Percentiles rank a stretch among this genome's conserved stretches.
Conservation (phyloP, 2,329 filamentous ascomycete genomes). For the Rutstroemia sp. region DNA sequence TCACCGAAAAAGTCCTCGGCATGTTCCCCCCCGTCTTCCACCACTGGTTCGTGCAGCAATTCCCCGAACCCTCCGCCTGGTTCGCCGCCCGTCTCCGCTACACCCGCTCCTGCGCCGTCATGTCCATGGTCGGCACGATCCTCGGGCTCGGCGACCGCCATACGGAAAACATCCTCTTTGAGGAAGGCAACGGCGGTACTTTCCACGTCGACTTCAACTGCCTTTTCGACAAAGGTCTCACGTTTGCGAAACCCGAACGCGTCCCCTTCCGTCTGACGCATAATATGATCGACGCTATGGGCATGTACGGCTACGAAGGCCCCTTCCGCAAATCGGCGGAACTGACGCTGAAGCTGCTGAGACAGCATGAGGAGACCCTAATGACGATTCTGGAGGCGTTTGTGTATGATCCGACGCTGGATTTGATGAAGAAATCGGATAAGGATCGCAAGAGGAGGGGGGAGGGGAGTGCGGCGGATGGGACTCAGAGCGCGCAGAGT, state of each 20-base stretch:
- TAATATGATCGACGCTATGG: constrained; percentile 98
- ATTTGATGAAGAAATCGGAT: constrained; percentile 69
- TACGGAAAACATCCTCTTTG: constrained; percentile 92
- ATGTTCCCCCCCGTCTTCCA: constrained; percentile 79
- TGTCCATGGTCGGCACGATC: constrained; percentile 99
- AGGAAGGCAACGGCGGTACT: constrained; percentile 86
- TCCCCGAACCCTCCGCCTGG: constrained; percentile 88
- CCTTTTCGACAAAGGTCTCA: constrained; percentile 94
- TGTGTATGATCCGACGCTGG: constrained; percentile 91
- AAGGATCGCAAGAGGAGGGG: constrained; percentile 31
- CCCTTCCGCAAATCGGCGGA: constrained; percentile 89
- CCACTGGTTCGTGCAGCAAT: constrained; percentile 93
- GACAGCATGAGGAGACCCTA: constrained; percentile 89
- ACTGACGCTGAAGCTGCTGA: constrained; percentile 73
- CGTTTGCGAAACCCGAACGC: constrained; percentile 87
- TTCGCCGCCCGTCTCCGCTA: constrained; percentile 83
- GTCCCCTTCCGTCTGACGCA: constrained; percentile 96
- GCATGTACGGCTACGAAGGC: constrained; percentile 86
- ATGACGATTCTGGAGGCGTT: constrained; percentile 98
- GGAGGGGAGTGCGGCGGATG: constrained; percentile 28
- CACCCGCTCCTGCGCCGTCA: constrained; percentile 89
- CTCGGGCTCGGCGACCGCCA: constrained; percentile 90
- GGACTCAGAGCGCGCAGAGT: constrained; percentile 64
- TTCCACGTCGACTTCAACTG: constrained; percentile 99
- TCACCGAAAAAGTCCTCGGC: constrained; percentile 55